Conservation (phyloP, 2,329 filamentous ascomycete species). For the Annulohypoxylon truncatum region DNA sequence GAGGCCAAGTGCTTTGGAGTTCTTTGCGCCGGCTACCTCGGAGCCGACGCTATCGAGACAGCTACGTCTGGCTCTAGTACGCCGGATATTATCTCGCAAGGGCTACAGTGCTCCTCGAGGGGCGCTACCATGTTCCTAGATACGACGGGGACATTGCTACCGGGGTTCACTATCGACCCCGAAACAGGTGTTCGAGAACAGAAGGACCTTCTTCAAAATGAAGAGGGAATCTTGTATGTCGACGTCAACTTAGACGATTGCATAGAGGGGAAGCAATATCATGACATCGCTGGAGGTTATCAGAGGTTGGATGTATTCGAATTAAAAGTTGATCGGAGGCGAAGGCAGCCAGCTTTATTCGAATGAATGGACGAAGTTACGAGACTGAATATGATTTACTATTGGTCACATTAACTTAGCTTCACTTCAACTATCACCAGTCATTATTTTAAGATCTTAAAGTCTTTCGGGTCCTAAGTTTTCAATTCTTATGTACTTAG, state of each 20-base stretch:
- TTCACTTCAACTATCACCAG: not conserved
- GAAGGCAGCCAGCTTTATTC: conserved; percentile 49
- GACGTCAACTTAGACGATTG: conserved; percentile 62
- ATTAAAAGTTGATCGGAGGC: conserved; percentile 58
- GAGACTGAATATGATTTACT: not conserved
- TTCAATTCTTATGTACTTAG: not conserved
- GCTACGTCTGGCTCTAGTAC: conserved; percentile 48
- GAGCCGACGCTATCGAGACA: conserved; percentile 53
- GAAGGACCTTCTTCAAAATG: conserved; percentile 55
- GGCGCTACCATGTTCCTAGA: conserved; percentile 64
- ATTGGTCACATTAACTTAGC: not conserved
- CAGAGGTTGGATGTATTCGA: conserved; percentile 66
- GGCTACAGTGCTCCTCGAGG: conserved; percentile 54
- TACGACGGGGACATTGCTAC: conserved; percentile 58
- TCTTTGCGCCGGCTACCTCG: conserved; percentile 59
- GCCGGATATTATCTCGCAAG: conserved; percentile 46
- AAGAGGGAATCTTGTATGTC: conserved; percentile 63
- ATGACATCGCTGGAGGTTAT: conserved; percentile 67
- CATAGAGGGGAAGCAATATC: conserved; percentile 67
- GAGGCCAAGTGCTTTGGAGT: conserved; percentile 69
- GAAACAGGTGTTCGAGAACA: conserved; percentile 38
- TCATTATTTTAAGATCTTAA: not conserved
- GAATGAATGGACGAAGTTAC: not conserved
- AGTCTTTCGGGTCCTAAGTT: not conserved
- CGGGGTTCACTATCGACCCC: conserved; percentile 52